Evolutionary conservation across 1,284 basidiomycete genomes (phyloP).

Genomic region (Amylostereum chailletii): DNA sequence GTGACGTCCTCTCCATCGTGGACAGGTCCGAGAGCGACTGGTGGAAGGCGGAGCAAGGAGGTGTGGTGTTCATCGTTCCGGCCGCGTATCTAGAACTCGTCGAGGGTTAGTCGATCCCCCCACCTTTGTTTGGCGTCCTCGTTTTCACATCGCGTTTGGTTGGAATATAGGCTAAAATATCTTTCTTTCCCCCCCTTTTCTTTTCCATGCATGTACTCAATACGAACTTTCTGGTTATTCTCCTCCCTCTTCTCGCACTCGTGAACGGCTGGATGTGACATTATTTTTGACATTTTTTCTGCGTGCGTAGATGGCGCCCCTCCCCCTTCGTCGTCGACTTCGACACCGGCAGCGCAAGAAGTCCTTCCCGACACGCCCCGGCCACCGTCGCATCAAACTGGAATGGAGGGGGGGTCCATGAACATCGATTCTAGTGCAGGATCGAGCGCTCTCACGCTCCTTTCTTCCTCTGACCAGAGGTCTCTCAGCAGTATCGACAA

Average conservation of each 20-base stretch:
- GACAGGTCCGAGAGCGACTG: slow-evolving; percentile 79
- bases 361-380: neutral
- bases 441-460: neutral
- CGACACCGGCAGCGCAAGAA: neutral
- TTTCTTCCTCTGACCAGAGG: neutral
- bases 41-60: slow-evolving; percentile 88
- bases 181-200: slow-evolving; percentile 35
- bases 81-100: slow-evolving; percentile 79
- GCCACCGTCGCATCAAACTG: neutral
- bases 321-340: slow-evolving; percentile 1
- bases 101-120: slow-evolving; percentile 70
- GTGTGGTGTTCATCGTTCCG: slow-evolving; percentile 81
- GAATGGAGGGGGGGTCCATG: too few species aligned
- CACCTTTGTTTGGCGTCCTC: slow-evolving; percentile 41
- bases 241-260: neutral
- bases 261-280: too few species aligned
- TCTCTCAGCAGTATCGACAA: neutral
- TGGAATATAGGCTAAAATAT: slow-evolving; percentile 64
- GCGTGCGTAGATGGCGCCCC: slow-evolving; percentile 1
- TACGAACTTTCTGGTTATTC: slow-evolving; percentile 10
- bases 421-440: neutral
- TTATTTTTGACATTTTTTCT: too few species aligned
- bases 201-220: slow-evolving; percentile 20
- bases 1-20: slow-evolving; percentile 68
- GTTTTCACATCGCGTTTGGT: slow-evolving; percentile 46